Evolutionary conservation across 2,329 filamentous ascomycete genomes (phyloP).

Genomic region (Verticillium zaregamsianum): DNA sequence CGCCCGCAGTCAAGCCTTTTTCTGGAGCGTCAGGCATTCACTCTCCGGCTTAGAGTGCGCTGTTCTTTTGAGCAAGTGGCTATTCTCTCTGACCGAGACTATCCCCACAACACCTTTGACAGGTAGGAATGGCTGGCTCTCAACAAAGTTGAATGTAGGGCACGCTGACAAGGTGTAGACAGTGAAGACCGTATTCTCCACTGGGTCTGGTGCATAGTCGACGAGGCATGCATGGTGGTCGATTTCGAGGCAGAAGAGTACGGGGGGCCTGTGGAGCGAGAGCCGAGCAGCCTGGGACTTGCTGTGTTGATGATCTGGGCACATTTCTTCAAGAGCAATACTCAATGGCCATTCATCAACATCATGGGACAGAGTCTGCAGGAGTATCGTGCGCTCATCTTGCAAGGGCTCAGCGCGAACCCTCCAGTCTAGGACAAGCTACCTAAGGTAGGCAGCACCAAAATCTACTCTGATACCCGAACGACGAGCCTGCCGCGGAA

Average conservation of each 20-base stretch:
- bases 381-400: constrained; percentile 21
- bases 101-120: constrained; percentile 16
- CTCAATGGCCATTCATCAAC: constrained; percentile 44
- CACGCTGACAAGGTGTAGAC: constrained; percentile 17
- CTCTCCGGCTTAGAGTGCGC: constrained; percentile 51
- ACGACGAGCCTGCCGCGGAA: constrained; percentile 20
- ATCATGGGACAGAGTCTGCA: constrained; percentile 37
- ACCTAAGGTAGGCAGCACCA: neutral
- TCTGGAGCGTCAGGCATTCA: constrained; percentile 54
- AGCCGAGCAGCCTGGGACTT: constrained; percentile 27
- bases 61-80: constrained; percentile 48
- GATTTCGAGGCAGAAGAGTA: constrained; percentile 33
- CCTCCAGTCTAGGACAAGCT: neutral
- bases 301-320: constrained; percentile 40
- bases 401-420: neutral
- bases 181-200: constrained; percentile 40
- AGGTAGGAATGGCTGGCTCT: constrained; percentile 15
- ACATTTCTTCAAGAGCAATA: constrained; percentile 42
- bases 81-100: constrained; percentile 22
- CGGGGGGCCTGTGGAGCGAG: constrained; percentile 9
- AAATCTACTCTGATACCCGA: constrained; percentile 11
- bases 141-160: neutral
- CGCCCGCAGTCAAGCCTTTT: constrained; percentile 49
- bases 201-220: constrained; percentile 41
- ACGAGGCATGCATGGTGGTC: constrained; percentile 34